These are phyloP conservation scores for Mycosphaerelloides madeirae DNA, from an alignment of 2,329 filamentous ascomycete species.

Conservation along the genomic window DNA sequence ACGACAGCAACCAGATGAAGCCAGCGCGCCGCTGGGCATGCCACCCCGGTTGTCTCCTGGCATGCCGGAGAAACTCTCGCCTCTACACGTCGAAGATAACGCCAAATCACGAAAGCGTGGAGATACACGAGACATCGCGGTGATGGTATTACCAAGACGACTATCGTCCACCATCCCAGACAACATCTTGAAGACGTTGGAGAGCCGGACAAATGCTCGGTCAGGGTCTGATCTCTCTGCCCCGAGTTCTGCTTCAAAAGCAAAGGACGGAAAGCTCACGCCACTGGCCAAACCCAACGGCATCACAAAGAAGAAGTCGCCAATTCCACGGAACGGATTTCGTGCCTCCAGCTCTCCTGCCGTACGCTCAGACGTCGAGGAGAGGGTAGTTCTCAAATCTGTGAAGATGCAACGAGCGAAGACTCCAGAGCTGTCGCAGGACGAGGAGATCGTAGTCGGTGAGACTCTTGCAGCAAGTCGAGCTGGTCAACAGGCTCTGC, in stretches of 20 bases:
- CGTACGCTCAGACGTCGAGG: conserved; percentile 21
- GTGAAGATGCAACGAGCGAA: conserved; percentile 9
- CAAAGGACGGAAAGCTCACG: conserved; percentile 19
- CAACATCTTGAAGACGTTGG: conserved; percentile 51
- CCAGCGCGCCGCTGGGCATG: conserved; percentile 15
- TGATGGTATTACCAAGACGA: conserved; percentile 45
- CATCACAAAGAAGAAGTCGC: conserved; percentile 24
- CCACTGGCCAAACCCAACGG: conserved; percentile 15
- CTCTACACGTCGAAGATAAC: conserved; percentile 6
- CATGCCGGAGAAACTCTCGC: conserved; percentile 20
- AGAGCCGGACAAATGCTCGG: conserved; percentile 30
- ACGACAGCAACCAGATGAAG: conserved; percentile 6
- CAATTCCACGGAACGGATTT: conserved; percentile 27
- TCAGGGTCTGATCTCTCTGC: conserved; percentile 15
- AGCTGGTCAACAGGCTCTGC: conserved; percentile 9
- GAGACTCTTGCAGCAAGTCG: conserved; percentile 12
- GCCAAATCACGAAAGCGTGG: neutral
- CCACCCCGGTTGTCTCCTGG: conserved; percentile 15
- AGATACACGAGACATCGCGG: neutral
- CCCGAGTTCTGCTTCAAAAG: conserved; percentile 16
- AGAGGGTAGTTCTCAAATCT: conserved; percentile 8
- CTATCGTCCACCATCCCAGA: conserved; percentile 56
- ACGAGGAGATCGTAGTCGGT: conserved; percentile 19
- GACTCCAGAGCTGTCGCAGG: conserved; percentile 15
- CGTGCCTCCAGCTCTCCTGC: conserved; percentile 28